Base-by-base conservation (phyloP, 2,329 filamentous ascomycete genomes). In the Neonectria magnoliae region DNA sequence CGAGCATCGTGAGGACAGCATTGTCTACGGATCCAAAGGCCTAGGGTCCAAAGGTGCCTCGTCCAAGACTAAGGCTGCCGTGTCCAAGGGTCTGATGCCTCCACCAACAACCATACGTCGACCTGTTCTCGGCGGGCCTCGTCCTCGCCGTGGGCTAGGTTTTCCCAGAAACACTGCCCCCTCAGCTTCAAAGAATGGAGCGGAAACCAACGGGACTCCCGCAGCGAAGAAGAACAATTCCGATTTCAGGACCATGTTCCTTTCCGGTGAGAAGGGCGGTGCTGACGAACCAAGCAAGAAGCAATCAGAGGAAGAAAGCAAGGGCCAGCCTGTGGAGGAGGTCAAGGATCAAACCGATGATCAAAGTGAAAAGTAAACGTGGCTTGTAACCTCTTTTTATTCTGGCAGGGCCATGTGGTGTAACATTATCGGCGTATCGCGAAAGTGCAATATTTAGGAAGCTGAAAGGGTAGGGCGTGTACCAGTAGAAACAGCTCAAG, bases 231-330 rank as follows among this genome's bases (percentile, higher is more conserved):
- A 85, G 78, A 87, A 81, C 71, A 88, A 88, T 75, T 84, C 84
- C 2, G 86, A 88, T 71, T 88, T 88, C 69, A 87, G 85, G 75
- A 83, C 85, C n/a, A 77, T 86, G 73, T 82, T 86, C 57, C 70
- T 85, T 8, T 70, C 71, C 14, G 68, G 72, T 20, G 65, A 62
- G 27, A 62, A 73, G 47, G 59, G 55, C 9, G 58, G 63, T 27
- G 55, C 57, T 25, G 57, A 51, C 25, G 44, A 53, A n/a, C 63
- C 66, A 33, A 56, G 52, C 13, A 56, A 62, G 41, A 22, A 58
- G 20, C 18, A 57, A 47, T 27, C 57, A 22, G 61, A 68, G 22
- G 59, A 68, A n/a, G 61, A 66, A 27, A 53, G 53, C 11, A 57
- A 64, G 42, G 31, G 50, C 7, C 27, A 57, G 16, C 6, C 45